Conservation (phyloP, 257 asterid genomes). For the Solanum acaule region DNA sequence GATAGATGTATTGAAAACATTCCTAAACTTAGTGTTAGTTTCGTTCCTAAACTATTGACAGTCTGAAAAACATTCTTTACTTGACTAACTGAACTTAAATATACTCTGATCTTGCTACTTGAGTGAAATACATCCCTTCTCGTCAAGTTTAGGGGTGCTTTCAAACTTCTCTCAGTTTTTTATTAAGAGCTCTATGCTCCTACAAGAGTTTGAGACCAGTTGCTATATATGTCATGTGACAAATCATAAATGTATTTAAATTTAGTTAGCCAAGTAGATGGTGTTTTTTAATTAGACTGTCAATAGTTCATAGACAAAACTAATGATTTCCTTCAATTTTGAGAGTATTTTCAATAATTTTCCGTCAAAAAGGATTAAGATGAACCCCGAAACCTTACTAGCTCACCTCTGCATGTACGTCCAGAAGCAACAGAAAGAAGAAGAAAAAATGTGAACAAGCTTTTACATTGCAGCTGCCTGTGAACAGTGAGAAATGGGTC, state of each 20-base stretch:
- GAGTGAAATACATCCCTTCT: too few relatives aligned
- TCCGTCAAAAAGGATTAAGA: too few relatives aligned
- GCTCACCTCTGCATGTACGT: background rate
- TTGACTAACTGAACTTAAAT: background rate
- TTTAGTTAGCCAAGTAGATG: too few relatives aligned
- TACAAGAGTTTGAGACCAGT: too few relatives aligned
- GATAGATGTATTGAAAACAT: too few relatives aligned
- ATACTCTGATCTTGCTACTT: background rate
- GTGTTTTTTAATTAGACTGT: too few relatives aligned
- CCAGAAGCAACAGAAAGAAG: background rate
- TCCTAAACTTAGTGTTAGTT: background rate
- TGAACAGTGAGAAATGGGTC: background rate
- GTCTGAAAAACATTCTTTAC: too few relatives aligned
- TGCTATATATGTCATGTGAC: background rate
- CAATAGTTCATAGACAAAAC: background rate
- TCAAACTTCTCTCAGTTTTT: too few relatives aligned
- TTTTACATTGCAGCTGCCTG: background rate
- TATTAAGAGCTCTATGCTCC: too few relatives aligned
- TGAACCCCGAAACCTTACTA: background rate
- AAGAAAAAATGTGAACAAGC: background rate
- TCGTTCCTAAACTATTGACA: background rate
- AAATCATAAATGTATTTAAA: too few relatives aligned
- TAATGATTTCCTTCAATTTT: background rate
- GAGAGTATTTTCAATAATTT: fast-evolving
- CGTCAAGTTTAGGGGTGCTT: too few relatives aligned